A percentile compares a stretch with the other conserved stretches of the same genome.
Conservation (phyloP, 345 rosid genomes). For the Eucalyptus erythrocorys region DNA sequence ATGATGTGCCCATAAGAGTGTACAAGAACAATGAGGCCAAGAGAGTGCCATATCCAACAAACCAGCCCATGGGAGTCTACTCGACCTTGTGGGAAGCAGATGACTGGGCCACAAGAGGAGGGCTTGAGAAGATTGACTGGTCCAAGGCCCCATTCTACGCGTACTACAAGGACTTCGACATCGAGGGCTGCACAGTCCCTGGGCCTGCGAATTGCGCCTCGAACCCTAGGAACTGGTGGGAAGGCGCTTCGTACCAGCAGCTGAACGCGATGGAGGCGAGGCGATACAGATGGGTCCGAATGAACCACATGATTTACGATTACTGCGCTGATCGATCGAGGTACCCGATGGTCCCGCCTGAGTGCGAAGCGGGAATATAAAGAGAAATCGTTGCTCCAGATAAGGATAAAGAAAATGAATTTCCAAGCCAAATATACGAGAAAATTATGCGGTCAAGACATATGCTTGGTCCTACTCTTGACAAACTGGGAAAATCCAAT, state of each 20-base stretch:
- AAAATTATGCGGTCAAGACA: background rate
- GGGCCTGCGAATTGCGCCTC: slow-evolving; percentile 60
- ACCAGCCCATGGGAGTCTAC: slow-evolving; percentile 80
- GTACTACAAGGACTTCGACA: slow-evolving; percentile 79
- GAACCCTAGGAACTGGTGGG: slow-evolving; percentile 78
- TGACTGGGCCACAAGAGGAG: slow-evolving; percentile 98
- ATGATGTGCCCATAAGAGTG: slow-evolving; percentile 76
- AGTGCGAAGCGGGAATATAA: slow-evolving; percentile 63
- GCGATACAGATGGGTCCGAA: slow-evolving; percentile 81
- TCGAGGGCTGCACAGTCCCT: slow-evolving; percentile 81
- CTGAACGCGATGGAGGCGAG: slow-evolving; percentile 67
- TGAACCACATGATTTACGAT: slow-evolving; percentile 89
- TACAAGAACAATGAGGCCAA: slow-evolving; percentile 75
- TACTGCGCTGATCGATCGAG: slow-evolving; percentile 78
- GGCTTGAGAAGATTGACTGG: slow-evolving; percentile 88
- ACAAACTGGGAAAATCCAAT: background rate
- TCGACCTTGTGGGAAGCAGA: slow-evolving; percentile 98
- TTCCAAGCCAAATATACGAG: background rate
- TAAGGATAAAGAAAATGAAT: background rate
- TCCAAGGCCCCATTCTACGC: slow-evolving; percentile 79
- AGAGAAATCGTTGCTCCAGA: background rate
- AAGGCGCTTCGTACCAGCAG: slow-evolving; percentile 40
- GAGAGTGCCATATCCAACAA: slow-evolving; percentile 51
- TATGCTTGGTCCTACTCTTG: background rate
- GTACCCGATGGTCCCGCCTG: slow-evolving; percentile 65